Base-by-base conservation (phyloP, 495 filamentous ascomycete genomes). In the Penicillium malachiteum region DNA sequence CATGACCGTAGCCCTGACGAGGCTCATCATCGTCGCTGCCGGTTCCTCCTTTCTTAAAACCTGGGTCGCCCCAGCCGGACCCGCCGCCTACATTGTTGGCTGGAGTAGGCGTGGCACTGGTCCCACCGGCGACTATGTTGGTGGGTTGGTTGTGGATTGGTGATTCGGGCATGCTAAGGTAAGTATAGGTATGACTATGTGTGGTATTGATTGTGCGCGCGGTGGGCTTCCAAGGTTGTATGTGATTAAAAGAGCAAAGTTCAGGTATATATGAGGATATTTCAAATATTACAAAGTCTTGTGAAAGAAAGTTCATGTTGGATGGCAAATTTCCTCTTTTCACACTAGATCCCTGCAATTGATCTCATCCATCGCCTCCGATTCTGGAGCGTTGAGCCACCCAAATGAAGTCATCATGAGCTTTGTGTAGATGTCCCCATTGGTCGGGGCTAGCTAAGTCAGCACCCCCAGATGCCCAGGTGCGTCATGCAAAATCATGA, bases 21-120 rank as follows among this genome's bases (percentile, higher is more conserved):
- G 16, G 26, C 12, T 44, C 39, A 7, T 42, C 7, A n/a, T 59
- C 17, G 14, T 39, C 46, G 3, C 56, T 42, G 3, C 7, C 34
- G 2, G 14, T 21, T 7, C 67, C 69, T 32, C 66, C 63, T 45
- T 64, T 63, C 17, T 33, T 21, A 35, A 60, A 65, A 7, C 54
- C 44, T 17, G 39, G 43, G 41, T 67, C 65, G 3, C 68, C 69
- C 59, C 56, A 57, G 14, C 58, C 55, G 11, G 37, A 12, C 14
- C 58, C 63, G 10, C 56, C 64, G 32, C 59, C 58, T 48, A 48
- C 52, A 44, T 71, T 68, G 59, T 74, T 74, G 16, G 72, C 72
- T 11, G 71, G 66, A 0, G 71, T 72, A 8, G 71, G 70, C 5
- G 50, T 10, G 14, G 63, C 48, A 42, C 70, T 58, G 40, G 65